Evolutionary conservation across 31 red algal genomes (phyloP), one percentile per base, ranked within the genome.

Genomic region (Odonthalia washingtoniensis): DNA sequence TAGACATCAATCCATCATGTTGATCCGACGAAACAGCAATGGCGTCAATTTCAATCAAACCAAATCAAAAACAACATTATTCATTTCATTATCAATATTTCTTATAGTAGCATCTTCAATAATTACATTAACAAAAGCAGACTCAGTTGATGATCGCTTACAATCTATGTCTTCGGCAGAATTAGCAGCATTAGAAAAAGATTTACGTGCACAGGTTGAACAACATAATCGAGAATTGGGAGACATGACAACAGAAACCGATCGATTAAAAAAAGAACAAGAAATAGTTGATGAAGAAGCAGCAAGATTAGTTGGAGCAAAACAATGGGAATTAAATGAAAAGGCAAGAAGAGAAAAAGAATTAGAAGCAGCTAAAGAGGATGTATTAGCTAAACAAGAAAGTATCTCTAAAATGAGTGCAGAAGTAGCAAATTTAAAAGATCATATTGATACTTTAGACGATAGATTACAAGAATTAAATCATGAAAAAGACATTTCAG

Each of bases 291-390:
- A 89, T 61, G 86, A 89, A 33, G 92, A 94, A 67, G 85, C 87
- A 1, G 68, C 85, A 68, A 70, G 82, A 46, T 61, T 94, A 53
- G 61, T 75, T 31, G 92, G 86, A 26, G 92, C 92, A 27, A 86
- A 81, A 40, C 67, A 94, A 77, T 89, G 92, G 86, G 92, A 94
- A 62, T 49, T 82, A 30, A 49, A 89, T 28, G 85, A 89, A 43
- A 90, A 94, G 49, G 72, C 70, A 3, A 84, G 68, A 30, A 68
- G 87, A 1, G 92, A 94, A 45, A 85, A 86, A 27, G 92, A 94
- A 75, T 80, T 94, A 2, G 87, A 85, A 37, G 75, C 60, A 24
- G 92, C 92, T 26, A 94, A 94, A 70, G 81, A 87, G n/a, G 92
- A 94, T 33, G 92, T 94, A 39, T 44, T 80, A 3, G 43, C 60